Evolutionary conservation across 2,329 filamentous ascomycete genomes (phyloP).

Genomic region (Bimuria novae-zelandiae): DNA sequence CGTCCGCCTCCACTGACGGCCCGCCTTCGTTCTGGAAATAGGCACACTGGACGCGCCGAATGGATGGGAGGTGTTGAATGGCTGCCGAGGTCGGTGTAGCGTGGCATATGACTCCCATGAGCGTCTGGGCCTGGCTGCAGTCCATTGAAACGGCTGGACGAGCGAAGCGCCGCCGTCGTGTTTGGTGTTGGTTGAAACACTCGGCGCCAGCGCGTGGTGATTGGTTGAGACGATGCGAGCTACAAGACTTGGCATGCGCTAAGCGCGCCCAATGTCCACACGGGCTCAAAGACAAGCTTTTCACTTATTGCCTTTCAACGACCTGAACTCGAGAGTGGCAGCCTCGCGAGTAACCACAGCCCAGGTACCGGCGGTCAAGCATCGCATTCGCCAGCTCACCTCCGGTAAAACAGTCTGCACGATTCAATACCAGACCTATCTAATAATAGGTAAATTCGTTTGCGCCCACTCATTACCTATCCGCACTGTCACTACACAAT

Average conservation of each 20-base stretch:
- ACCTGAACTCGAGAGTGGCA: slow-evolving; percentile 10
- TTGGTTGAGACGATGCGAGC: too few relatives aligned
- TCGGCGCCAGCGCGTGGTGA: slow-evolving; percentile 28
- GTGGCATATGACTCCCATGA: slow-evolving; percentile 31
- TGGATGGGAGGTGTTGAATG: slow-evolving; percentile 35
- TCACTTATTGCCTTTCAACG: too few relatives aligned
- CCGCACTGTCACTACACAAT: too few relatives aligned
- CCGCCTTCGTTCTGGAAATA: slow-evolving; percentile 36
- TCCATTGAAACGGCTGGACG: slow-evolving; percentile 27
- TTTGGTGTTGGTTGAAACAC: slow-evolving; percentile 24
- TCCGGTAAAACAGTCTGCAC: too few relatives aligned
- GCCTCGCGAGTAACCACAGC: slow-evolving; percentile 9
- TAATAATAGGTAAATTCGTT: too few relatives aligned
- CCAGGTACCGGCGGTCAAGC: too few relatives aligned
- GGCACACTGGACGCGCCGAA: slow-evolving; percentile 35
- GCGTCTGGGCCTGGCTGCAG: slow-evolving; percentile 37
- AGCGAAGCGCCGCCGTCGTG: slow-evolving; percentile 37
- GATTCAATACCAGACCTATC: too few relatives aligned
- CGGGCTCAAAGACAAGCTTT: too few relatives aligned
- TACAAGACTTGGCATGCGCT: too few relatives aligned
- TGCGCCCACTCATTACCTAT: too few relatives aligned
- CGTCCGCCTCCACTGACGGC: slow-evolving; percentile 14
- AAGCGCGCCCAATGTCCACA: too few relatives aligned
- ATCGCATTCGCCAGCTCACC: too few relatives aligned
- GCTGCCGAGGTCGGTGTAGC: slow-evolving; percentile 25